Base-by-base conservation (phyloP, 371 early-diverging fungal species). In the Mucor circinelloides region DNA sequence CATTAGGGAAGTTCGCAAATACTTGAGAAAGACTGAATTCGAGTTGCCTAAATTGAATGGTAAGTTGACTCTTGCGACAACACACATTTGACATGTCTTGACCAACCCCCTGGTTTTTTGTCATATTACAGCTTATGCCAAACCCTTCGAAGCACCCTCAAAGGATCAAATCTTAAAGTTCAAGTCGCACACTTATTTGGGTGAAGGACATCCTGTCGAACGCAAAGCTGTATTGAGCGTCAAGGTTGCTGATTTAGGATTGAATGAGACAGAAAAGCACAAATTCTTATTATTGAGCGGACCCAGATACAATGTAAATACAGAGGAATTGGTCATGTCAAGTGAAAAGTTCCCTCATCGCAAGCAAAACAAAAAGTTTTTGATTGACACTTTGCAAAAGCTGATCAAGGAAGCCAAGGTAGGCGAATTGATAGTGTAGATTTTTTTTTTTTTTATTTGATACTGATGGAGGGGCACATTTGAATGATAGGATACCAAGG, bases 331-430 rank as follows among this genome's bases (percentile, higher is more conserved):
- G 64, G 82, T 82, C 67, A 78, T 91, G 70, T 86, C 89, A 25
- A 82, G 87, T 36, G 89, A 90, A 48, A 82, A 81, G 71, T 89
- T 88, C 60, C 83, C 84, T 66, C 78, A 87, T 32, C 80, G 81
- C n/a, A 85, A 85, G 19, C 90, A 91, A 66, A 91, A 91, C 79
- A 87, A 89, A 70, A 85, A 84, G 65, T 89, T 82, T 71, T 70
- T 89, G 67, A 74, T 80, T n/a, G 91, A 90, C 65, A 72, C 78
- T 27, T 73, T 90, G 52, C 79, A 86, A 58, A 75, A 75, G 58
- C 65, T 90, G 34, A 71, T 90, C 32, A 68, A 73, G 25, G 87
- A 89, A 61, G 77, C 88, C 46, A 88, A 85, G 81, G 87, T 83
- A 78, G 71, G 32, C 4, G 56, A 32, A 0, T 10, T 1, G 46